Conservation (phyloP, 2,329 filamentous ascomycete genomes). For the Didymella glomerata region DNA sequence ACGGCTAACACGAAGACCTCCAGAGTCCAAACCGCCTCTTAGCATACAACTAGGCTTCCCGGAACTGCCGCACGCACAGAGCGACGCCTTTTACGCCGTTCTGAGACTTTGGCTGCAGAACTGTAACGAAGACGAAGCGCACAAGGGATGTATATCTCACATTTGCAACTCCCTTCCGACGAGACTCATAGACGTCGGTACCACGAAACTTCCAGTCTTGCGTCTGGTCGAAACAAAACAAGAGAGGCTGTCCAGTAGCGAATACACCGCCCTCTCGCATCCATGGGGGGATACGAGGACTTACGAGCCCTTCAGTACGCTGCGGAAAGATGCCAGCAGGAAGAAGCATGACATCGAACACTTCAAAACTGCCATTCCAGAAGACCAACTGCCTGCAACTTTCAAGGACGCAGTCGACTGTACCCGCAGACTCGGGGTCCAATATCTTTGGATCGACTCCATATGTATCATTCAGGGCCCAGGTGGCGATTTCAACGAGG, state of each 20-base stretch:
- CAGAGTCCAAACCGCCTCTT: too few relatives aligned
- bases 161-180: not conserved
- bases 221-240: not conserved
- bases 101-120: not conserved
- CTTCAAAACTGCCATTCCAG: not conserved
- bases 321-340: not conserved
- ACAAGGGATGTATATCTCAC: too few relatives aligned
- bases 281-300: not conserved
- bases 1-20: too few relatives aligned
- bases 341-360: not conserved
- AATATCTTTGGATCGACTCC: constrained; percentile 43
- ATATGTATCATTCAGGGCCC: constrained; percentile 39
- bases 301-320: not conserved
- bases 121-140: not conserved
- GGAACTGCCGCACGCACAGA: too few relatives aligned
- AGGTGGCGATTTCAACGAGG: constrained; percentile 31
- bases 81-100: too few relatives aligned
- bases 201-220: not conserved
- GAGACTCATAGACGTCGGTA: not conserved
- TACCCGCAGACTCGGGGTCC: constrained; percentile 26
- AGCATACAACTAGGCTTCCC: too few relatives aligned
- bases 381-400: constrained; percentile 21
- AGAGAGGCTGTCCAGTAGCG: not conserved
- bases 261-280: not conserved
- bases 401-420: constrained; percentile 34